Base-by-base conservation (phyloP, 345 rosid genomes). In the Arabis alpina region DNA sequence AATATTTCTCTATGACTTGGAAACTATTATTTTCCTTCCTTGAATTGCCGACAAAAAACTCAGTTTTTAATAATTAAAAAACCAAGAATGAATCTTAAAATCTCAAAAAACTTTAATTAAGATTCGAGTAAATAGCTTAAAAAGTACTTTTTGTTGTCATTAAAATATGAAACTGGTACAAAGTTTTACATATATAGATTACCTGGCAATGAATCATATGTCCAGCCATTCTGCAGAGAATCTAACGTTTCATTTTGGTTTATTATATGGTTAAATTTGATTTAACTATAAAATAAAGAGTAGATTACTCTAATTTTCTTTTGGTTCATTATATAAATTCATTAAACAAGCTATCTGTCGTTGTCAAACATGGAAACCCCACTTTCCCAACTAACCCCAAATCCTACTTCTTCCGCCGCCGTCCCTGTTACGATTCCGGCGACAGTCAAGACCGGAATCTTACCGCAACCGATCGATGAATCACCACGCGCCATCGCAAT, bases 401-500 rank as follows among this genome's bases (percentile, higher is more conserved):
- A 49, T 54, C 16, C 72, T 64, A 4, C 53, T 63, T 10, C 64
- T 53, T 10, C 76, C 52, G n/a, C 62, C 34, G 15, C 73, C 13
- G 48, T 82, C 16, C 52, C 75, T 67, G 12, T 61, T 5, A 37
- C 64, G 14, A 47, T 59, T 9, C 67, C 86, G 63, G 41, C 80
- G 49, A 5, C 66, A 12, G 61, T 60, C 56, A 80, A 82, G 36
- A 79, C 5, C 73, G 80, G 64, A 23, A 64, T 77, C 5, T 66
- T 81, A 16, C 51, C 40, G 4, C 64, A 52, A 62, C 72, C 84
- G 19, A 59, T 79, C 16, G 87, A 83, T 10, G 81, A 83, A 32
- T 87, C 89, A n/a, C 88, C 96, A 2, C 76, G 85, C 44, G 80
- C 88, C 13, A 72, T 54, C 10, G 15, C 60, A 24, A 8, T 10